These are phyloP conservation scores for Leishmania amazonensis DNA, from an alignment of 208 protist genomes.

Conservation along the genomic window DNA sequence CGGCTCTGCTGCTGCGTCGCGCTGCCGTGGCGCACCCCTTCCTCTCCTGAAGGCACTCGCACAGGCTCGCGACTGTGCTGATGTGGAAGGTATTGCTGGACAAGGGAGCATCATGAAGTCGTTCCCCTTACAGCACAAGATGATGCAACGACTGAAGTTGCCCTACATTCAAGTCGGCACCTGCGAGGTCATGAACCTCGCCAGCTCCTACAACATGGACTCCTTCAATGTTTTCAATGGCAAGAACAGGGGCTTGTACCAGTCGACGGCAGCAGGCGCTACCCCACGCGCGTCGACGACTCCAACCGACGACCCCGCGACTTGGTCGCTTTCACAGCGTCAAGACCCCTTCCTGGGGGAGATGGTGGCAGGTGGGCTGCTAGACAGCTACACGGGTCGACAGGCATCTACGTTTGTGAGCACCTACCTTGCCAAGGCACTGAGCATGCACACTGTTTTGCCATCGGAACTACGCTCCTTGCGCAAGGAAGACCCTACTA, in stretches of 20 bases:
- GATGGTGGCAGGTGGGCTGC: slow-evolving; percentile 64
- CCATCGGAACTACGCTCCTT: slow-evolving; percentile 45
- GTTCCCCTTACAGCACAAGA: slow-evolving; percentile 83
- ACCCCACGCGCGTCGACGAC: background rate
- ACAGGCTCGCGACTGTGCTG: background rate
- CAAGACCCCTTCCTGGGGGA: slow-evolving; percentile 45
- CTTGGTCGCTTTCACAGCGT: background rate
- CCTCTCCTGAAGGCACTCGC: background rate
- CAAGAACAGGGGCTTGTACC: slow-evolving; percentile 52
- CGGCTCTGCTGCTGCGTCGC: background rate
- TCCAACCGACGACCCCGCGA: background rate
- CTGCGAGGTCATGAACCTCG: slow-evolving; percentile 83
- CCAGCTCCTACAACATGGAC: slow-evolving; percentile 50
- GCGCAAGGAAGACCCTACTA: slow-evolving; percentile 50
- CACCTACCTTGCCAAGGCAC: slow-evolving; percentile 50
- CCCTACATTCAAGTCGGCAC: slow-evolving; percentile 71
- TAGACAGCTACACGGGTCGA: slow-evolving; percentile 73
- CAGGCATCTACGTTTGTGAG: slow-evolving; percentile 51
- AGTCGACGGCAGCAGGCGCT: background rate
- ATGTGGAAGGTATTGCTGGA: background rate
- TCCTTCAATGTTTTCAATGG: slow-evolving; percentile 73
- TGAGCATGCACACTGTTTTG: slow-evolving; percentile 68
- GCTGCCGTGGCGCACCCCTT: background rate
- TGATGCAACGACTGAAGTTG: slow-evolving; percentile 60
- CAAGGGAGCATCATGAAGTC: slow-evolving; percentile 29